Evolutionary conservation across 345 rosid species (phyloP).

Genomic region (Geranium rotundifolium): DNA sequence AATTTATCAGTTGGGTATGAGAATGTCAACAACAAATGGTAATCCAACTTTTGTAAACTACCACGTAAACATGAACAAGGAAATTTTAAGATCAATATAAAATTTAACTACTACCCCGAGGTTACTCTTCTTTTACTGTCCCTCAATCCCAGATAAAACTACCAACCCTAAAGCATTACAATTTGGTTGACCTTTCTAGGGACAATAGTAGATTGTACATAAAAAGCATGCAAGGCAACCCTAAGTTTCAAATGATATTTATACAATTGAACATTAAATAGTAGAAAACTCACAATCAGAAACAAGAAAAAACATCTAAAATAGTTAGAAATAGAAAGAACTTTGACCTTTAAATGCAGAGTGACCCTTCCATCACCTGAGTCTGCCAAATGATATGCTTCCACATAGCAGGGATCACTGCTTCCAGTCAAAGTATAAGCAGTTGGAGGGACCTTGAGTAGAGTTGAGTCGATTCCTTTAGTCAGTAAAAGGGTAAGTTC

Average conservation of each 20-base stretch:
- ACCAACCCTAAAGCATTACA: background rate
- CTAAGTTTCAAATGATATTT: background rate
- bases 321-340: background rate
- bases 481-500: conserved; percentile 72
- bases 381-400: conserved; percentile 95
- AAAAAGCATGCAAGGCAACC: background rate
- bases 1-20: conserved; percentile 9
- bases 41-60: background rate
- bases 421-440: conserved; percentile 80
- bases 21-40: conserved; percentile 2
- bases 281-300: background rate
- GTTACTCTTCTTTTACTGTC: background rate
- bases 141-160: background rate
- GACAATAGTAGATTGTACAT: background rate
- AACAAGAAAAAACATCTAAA: background rate
- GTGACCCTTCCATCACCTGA: conserved; percentile 90
- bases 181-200: background rate
- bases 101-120: background rate
- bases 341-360: conserved; percentile 71
- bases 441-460: conserved; percentile 68
- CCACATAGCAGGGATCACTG: conserved; percentile 96
- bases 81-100: too few species aligned
- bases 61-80: background rate
- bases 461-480: conserved; percentile 61
- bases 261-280: too few species aligned